Percentiles rank a stretch among this genome's conserved stretches.
These are phyloP conservation scores for Grosmannia serpens DNA, from an alignment of 2,329 filamentous ascomycete genomes.

Conservation along the genomic window DNA sequence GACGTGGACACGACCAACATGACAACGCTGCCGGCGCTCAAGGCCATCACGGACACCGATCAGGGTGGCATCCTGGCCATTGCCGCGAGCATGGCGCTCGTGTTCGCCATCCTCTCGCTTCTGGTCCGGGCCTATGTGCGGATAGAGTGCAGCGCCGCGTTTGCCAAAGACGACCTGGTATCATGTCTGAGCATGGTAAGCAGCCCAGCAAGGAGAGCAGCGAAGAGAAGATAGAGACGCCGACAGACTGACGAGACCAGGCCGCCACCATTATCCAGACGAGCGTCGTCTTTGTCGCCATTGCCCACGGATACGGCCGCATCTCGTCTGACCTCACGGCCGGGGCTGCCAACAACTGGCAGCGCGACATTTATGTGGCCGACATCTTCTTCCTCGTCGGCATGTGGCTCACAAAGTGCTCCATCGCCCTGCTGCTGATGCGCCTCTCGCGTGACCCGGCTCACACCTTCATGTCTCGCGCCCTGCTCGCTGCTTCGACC, in stretches of 20 bases:
- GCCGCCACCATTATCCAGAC: constrained; percentile 23
- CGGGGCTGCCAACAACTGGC: constrained; percentile 17
- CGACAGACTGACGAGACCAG: constrained; percentile 13
- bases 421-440: constrained; percentile 29
- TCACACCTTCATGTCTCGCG: constrained; percentile 24
- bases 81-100: constrained; percentile 23
- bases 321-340: constrained; percentile 9
- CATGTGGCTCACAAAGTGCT: constrained; percentile 30
- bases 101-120: constrained; percentile 25
- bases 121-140: constrained; percentile 27
- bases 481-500: constrained; percentile 23
- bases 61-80: constrained; percentile 29
- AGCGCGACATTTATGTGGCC: constrained; percentile 21
- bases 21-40: constrained; percentile 20
- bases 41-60: constrained; percentile 22
- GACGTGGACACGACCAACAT: constrained; percentile 5
- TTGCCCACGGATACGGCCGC: constrained; percentile 28
- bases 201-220: too few relatives aligned
- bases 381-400: constrained; percentile 30
- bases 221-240: not conserved
- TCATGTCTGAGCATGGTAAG: constrained; percentile 18
- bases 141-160: constrained; percentile 17
- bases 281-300: constrained; percentile 23
- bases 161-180: constrained; percentile 23
- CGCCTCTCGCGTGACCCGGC: constrained; percentile 29